Evolutionary conservation across 2,329 filamentous ascomycete genomes (phyloP).

Genomic region (Talaromyces sp.): DNA sequence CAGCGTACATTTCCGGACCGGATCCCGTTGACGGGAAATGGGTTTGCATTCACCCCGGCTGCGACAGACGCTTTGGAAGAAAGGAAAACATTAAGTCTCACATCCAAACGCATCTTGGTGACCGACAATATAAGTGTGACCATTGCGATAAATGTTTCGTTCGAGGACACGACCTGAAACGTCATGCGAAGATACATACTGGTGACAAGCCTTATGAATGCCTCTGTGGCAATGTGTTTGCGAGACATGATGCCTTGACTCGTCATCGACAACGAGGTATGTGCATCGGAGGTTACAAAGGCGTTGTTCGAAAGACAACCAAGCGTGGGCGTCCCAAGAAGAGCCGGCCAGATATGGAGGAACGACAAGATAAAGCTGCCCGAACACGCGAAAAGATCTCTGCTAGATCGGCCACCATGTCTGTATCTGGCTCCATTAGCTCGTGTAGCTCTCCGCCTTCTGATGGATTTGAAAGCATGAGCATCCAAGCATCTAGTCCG

Average conservation of each 20-base stretch:
- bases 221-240: slow-evolving; percentile 90
- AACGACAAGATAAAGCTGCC: slow-evolving; percentile 53
- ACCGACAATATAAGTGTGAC: slow-evolving; percentile 90
- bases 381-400: slow-evolving; percentile 45
- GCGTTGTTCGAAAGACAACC: slow-evolving; percentile 61
- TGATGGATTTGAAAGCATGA: slow-evolving; percentile 36
- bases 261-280: slow-evolving; percentile 91
- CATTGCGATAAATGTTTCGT: slow-evolving; percentile 95
- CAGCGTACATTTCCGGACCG: slow-evolving; percentile 66
- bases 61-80: slow-evolving; percentile 85
- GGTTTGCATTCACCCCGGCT: slow-evolving; percentile 70
- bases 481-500: slow-evolving; percentile 32
- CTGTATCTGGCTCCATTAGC: slow-evolving; percentile 33
- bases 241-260: slow-evolving; percentile 89
- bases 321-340: slow-evolving; percentile 65
- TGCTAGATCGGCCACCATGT: slow-evolving; percentile 33
- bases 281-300: slow-evolving; percentile 92
- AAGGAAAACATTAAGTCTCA: slow-evolving; percentile 99
- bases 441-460: slow-evolving; percentile 42
- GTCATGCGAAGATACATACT: slow-evolving; percentile 95
- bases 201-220: slow-evolving; percentile 94
- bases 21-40: slow-evolving; percentile 71
- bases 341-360: slow-evolving; percentile 55
- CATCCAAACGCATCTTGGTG: slow-evolving; percentile 94
- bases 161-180: slow-evolving; percentile 92